Evolutionary conservation across 2,329 filamentous ascomycete genomes (phyloP).

Genomic region (Onygena corvina): DNA sequence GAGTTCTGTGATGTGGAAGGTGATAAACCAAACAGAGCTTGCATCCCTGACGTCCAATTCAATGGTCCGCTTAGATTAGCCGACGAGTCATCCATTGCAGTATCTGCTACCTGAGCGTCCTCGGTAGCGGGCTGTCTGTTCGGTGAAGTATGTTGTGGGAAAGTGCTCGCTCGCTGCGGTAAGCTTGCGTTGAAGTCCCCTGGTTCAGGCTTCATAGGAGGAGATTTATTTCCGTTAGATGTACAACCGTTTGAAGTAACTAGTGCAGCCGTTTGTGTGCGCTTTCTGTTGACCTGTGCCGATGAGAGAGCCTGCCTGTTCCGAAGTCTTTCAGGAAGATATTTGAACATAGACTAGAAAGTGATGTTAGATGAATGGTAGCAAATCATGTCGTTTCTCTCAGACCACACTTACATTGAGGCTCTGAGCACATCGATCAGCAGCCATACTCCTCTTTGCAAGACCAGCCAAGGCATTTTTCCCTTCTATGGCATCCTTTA

Average conservation of each 20-base stretch:
- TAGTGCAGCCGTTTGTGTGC: constrained; percentile 20
- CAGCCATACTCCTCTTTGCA: constrained; percentile 73
- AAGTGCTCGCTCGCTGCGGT: constrained; percentile 31
- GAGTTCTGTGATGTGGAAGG: constrained; percentile 8
- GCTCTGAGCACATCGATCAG: constrained; percentile 69
- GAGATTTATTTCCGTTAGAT: constrained; percentile 14
- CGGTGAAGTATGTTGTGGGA: constrained; percentile 24
- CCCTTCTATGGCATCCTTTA: constrained; percentile 74
- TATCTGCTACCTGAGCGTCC: constrained; percentile 17
- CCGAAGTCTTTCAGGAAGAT: constrained; percentile 62
- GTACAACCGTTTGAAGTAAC: constrained; percentile 9
- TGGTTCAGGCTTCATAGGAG: constrained; percentile 15
- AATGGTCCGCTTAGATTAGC: neutral
- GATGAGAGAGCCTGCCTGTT: constrained; percentile 38
- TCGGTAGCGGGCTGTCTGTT: constrained; percentile 7
- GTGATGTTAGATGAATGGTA: constrained; percentile 10
- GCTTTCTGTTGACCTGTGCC: constrained; percentile 37
- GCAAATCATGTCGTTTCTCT: neutral
- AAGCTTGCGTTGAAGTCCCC: constrained; percentile 13
- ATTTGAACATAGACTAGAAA: constrained; percentile 63
- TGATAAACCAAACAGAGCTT: constrained; percentile 3
- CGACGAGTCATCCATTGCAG: constrained; percentile 24
- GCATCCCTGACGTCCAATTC: constrained; percentile 1
- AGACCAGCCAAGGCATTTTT: constrained; percentile 69
- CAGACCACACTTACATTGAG: constrained; percentile 51